Evolutionary conservation across 306 rosid species (phyloP), one percentile per base, ranked within the genome.

Genomic region (Malus orientalis): DNA sequence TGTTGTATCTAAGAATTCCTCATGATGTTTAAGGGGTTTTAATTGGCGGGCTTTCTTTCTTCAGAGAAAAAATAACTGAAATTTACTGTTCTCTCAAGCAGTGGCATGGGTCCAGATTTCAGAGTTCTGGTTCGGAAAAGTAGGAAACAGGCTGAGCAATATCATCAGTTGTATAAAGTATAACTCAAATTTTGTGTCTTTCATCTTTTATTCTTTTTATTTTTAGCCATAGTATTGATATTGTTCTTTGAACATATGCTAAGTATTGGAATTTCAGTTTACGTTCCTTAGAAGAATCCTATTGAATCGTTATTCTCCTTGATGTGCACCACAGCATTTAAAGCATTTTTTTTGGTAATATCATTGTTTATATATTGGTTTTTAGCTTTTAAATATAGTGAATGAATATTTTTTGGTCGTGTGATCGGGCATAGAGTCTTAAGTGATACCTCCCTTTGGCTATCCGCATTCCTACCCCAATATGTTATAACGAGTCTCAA

Each of bases 81-180:
- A 71, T 29, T 20, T 71, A 73, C 33, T 58, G 29, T 67, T 57
- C 45, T 71, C 55, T 66, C 69, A 40, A 42, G 47, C 84, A 91
- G 96, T 74, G 96, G 93, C 73, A 91, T 91, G 96, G 96, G 96
- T 76, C 96, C 93, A 42, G 96, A 91, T 80, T 89, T 91, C 65
- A 87, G 96, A 75, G 96, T 91, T 78, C 69, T 91, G 85, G 96
- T 91, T 45, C 85, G 96, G 73, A 91, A 89, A 80, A 91, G 96
- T 85, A 85, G 96, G 87, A 91, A 91, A 81, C 93, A 91, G 57
- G 93, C 96, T 44, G 96, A 85, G 83, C 96, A 91, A 81, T 91
- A 91, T 79, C 96, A 91, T 47, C 87, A 86, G 8, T 76, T 91
- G 63, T 91, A 91, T 83, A 89, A 91, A 78, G 96, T 88, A 87